Evolutionary conservation across 805 yeast genomes (phyloP).

Genomic region (Ogataea naganishii): DNA sequence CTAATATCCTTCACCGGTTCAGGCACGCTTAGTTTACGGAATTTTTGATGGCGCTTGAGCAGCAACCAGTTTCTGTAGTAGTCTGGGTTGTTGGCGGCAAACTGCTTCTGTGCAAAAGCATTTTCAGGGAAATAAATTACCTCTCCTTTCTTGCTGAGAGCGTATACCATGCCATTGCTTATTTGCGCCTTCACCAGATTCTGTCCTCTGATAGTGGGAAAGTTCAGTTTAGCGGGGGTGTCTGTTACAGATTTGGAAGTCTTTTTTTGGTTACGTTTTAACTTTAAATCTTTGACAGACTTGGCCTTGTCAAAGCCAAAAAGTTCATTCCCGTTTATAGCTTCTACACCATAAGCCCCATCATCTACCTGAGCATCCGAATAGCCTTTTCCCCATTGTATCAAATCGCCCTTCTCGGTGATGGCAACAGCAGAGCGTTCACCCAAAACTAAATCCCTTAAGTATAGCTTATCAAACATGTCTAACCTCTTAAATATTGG

Average conservation of each 20-base stretch:
- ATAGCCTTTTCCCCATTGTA: slow-evolving; percentile 55
- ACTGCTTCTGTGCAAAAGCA: slow-evolving; percentile 10
- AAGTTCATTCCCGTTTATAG: slow-evolving; percentile 19
- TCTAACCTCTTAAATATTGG: slow-evolving; percentile 52
- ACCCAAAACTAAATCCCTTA: slow-evolving; percentile 49
- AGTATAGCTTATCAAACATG: slow-evolving; percentile 51
- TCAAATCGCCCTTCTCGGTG: slow-evolving; percentile 60
- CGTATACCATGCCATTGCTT: slow-evolving; percentile 49
- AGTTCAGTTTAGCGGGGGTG: no score
- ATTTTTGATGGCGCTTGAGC: not conserved
- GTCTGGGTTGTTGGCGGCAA: slow-evolving; percentile 5
- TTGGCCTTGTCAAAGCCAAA: slow-evolving; percentile 16
- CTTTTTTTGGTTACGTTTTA: no score
- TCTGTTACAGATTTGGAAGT: no score
- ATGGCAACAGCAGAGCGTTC: slow-evolving; percentile 48
- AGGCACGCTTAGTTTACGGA: slow-evolving; percentile 9
- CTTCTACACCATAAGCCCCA: no score
- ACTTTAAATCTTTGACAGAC: slow-evolving; percentile 21
- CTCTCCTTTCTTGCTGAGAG: slow-evolving; percentile 39
- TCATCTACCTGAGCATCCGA: no score
- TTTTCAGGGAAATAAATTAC: slow-evolving; percentile 26
- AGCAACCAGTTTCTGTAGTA: slow-evolving; percentile 4
- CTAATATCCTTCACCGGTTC: slow-evolving; percentile 27
- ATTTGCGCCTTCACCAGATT: slow-evolving; percentile 33
- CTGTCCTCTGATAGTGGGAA: slow-evolving; percentile 39